Conservation (phyloP, 2,329 filamentous ascomycete species). For the Aspergillus pseudonomiae region DNA sequence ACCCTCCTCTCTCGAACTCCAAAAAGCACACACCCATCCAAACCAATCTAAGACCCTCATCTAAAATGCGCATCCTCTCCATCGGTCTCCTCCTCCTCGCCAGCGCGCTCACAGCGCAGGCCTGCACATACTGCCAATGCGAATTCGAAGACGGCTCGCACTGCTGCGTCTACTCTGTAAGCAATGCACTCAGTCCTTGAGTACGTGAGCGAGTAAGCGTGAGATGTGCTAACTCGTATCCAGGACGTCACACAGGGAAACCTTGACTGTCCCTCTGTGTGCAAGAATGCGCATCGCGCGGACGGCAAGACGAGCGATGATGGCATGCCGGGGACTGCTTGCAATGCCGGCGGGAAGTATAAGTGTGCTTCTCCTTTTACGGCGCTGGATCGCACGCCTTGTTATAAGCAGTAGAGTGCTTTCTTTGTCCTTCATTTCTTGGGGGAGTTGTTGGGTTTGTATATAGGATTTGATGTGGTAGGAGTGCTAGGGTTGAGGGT, state of each 20-base stretch:
- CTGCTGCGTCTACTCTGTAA: conserved; percentile 14
- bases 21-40: neutral
- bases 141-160: conserved; percentile 6
- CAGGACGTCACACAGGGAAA: conserved; percentile 8
- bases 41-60: neutral
- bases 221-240: neutral
- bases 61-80: conserved; percentile 3
- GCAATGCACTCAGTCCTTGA: neutral
- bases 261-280: conserved; percentile 8
- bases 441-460: neutral
- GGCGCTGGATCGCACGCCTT: conserved; percentile 6
- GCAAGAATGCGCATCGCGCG: conserved; percentile 8
- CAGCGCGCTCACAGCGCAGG: conserved; percentile 4
- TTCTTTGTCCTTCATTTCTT: neutral
- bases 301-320: conserved; percentile 8
- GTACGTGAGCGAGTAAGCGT: too few relatives aligned
- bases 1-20: neutral
- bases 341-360: conserved; percentile 10
- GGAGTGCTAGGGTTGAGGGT: too few relatives aligned
- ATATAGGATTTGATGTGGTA: neutral
- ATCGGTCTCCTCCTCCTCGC: conserved; percentile 1
- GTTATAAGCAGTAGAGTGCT: conserved; percentile 4
- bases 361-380: conserved; percentile 8
- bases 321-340: conserved; percentile 8
- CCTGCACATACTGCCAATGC: conserved; percentile 16